phyloP scores from a whole-genome alignment of 805 yeast genomes.

The Debaryomyces maramus region DNA sequence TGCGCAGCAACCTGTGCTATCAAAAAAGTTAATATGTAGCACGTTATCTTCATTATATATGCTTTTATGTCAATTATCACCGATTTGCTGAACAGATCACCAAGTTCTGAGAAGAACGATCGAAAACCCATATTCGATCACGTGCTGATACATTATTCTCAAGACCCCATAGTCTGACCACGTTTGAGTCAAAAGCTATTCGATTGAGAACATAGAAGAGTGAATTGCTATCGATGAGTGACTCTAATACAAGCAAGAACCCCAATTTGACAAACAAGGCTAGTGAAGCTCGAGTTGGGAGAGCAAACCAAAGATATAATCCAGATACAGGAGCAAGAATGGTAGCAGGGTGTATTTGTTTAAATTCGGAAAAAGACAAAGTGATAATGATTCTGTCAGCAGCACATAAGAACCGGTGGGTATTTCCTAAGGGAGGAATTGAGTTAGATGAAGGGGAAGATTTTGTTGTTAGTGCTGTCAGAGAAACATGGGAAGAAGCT shows the following conservation, averaged over 20 bases:
- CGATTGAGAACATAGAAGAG: no score
- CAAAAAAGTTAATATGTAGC: background rate
- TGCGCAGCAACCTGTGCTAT: slow-evolving; percentile 3
- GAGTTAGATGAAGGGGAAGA: slow-evolving; percentile 74
- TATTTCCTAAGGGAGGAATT: slow-evolving; percentile 94
- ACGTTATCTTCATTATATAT: slow-evolving; percentile 1
- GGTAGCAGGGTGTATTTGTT: slow-evolving; percentile 89
- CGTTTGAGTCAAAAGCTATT: background rate
- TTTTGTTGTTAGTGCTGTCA: slow-evolving; percentile 54
- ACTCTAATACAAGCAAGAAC: background rate
- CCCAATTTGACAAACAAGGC: slow-evolving; percentile 8
- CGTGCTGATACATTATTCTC: no score
- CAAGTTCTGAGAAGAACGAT: no score
- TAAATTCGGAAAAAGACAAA: slow-evolving; percentile 54
- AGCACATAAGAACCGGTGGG: slow-evolving; percentile 71
- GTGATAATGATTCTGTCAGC: slow-evolving; percentile 81
- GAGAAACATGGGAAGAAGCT: slow-evolving; percentile 99
- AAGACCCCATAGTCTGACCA: background rate
- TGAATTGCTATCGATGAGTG: no score
- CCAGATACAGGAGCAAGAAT: slow-evolving; percentile 71
- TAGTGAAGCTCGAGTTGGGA: slow-evolving; percentile 49
- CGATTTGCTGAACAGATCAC: no score
- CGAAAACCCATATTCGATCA: no score
- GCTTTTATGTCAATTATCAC: background rate
- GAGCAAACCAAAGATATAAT: slow-evolving; percentile 59